Base-by-base conservation (phyloP, 2,329 filamentous ascomycete genomes). In the Calonectria pseudoturangicola region DNA sequence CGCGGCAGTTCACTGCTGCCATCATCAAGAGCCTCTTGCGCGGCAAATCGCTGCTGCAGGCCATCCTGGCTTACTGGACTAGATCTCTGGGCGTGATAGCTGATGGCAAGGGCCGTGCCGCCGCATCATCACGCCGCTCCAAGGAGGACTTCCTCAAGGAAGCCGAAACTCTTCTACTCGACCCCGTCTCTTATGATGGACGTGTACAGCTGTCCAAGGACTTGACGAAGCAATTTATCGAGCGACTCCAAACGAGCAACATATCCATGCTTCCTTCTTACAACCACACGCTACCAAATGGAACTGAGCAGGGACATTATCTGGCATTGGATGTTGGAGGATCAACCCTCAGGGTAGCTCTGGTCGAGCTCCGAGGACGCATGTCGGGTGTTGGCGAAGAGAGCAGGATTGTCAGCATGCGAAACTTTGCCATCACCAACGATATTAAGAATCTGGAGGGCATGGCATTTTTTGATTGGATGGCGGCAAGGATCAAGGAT, bases 281-380 rank as follows among this genome's bases (percentile, higher is more conserved):
- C 84, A 93, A 89, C 84, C 89, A 92, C 76, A 88, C 90, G 75
- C 85, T 93, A 7, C 92, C 92, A 1, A 87, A 83, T n/a, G 92
- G 92, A 65, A 81, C 85, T 58, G 92, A 93, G 79, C 81, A 79
- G 51, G 92, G 92, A 30, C 88, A 87, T 66, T 93, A 88, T 80
- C 84, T 93, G 66, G 90, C 91, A 27, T 85, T 93, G 45, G 92
- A 94, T 80, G 90, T 94, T n/a, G 92, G 92, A 45, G 92, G 92
- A 2, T 93, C 92, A 45, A 94, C 91, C 13, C 84, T 93, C 73
- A 87, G 92, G 66, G 90, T 94, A 36, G 92, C 91, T 7, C 79
- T 93, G 76, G 90, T 93, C 56, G 88, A 92, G 74, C 85, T 93
- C 69, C 84, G 84, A 65, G 90, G 90, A 13, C 84, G 85, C 36